A percentile compares a stretch with the other conserved stretches of the same genome.
phyloP scores from a whole-genome alignment of 805 yeast genomes.

The Wickerhamiella hasegawae region DNA sequence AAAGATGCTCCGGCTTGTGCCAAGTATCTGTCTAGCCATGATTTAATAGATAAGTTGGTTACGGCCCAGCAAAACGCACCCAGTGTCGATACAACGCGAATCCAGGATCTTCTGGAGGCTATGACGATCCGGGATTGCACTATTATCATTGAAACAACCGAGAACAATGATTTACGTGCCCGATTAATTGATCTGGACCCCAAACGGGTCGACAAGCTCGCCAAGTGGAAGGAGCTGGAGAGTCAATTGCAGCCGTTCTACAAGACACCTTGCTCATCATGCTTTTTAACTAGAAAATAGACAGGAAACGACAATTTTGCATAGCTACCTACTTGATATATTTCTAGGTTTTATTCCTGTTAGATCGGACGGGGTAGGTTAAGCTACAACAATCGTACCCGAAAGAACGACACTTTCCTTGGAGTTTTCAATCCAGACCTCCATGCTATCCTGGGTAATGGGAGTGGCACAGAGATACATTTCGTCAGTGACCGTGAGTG shows the following conservation, averaged over 20 bases:
- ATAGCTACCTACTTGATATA: background rate
- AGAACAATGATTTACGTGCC: conserved; percentile 20
- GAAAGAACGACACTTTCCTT: conserved; percentile 8
- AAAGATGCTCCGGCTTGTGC: conserved; percentile 6
- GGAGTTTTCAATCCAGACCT: conserved; percentile 10
- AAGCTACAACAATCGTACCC: conserved; percentile 7
- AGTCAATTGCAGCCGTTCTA: conserved; percentile 11
- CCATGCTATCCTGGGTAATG: conserved; percentile 8
- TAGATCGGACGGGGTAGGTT: no score
- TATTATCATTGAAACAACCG: conserved; percentile 26
- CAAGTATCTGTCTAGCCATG: conserved; percentile 8
- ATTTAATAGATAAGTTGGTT: conserved; percentile 16
- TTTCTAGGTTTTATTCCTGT: background rate
- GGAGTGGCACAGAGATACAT: conserved; percentile 14
- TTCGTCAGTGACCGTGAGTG: conserved; percentile 30
- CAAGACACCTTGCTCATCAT: background rate
- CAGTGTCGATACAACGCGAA: conserved; percentile 11
- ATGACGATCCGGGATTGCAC: conserved; percentile 49
- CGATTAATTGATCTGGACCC: conserved; percentile 37
- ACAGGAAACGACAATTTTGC: background rate
- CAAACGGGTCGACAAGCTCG: conserved; percentile 28
- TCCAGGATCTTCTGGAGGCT: conserved; percentile 28
- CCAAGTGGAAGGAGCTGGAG: conserved; percentile 35
- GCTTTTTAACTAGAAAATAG: background rate
- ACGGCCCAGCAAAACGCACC: conserved; percentile 14